Evolutionary conservation across 164 flowering plant genomes (phyloP).

Genomic region (Magnolia kwangsiensis): DNA sequence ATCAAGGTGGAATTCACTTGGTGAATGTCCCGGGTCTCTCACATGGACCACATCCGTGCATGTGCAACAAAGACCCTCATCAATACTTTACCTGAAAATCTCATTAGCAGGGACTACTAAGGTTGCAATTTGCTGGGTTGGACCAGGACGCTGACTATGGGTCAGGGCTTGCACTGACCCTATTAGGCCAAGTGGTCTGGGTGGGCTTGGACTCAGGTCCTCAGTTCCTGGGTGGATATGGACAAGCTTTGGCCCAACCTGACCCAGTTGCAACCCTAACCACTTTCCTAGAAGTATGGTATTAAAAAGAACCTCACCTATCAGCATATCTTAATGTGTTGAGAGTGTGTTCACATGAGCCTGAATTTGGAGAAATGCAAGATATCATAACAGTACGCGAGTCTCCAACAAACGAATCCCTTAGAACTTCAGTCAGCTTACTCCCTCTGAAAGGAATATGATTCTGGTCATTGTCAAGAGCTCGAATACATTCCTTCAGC

Average conservation of each 20-base stretch:
- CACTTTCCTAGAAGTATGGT: neutral
- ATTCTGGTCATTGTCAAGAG: slow-evolving; percentile 90
- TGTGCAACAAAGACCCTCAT: neutral
- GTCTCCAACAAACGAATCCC: slow-evolving; percentile 94
- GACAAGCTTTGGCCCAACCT: neutral
- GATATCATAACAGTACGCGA: slow-evolving; percentile 97
- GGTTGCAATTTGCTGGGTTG: neutral
- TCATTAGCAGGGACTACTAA: neutral
- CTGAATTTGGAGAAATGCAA: slow-evolving; percentile 86
- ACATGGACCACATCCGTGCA: neutral
- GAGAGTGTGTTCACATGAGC: slow-evolving; percentile 90
- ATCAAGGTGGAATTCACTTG: neutral
- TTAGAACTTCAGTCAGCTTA: slow-evolving; percentile 85
- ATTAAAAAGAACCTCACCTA: slow-evolving; percentile 41
- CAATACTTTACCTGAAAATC: neutral
- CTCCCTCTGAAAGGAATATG: slow-evolving; percentile 98
- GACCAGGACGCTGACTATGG: neutral
- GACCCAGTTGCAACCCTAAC: no score
- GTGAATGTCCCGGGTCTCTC: neutral
- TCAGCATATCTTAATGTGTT: slow-evolving; percentile 96
- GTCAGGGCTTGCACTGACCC: neutral
- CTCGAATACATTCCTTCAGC: slow-evolving; percentile 89
- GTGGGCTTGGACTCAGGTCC: neutral
- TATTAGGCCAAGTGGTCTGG: neutral
- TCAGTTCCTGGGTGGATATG: neutral